phyloP scores from a whole-genome alignment of 2,329 filamentous ascomycete species.

The Acrocalymma vagum region DNA sequence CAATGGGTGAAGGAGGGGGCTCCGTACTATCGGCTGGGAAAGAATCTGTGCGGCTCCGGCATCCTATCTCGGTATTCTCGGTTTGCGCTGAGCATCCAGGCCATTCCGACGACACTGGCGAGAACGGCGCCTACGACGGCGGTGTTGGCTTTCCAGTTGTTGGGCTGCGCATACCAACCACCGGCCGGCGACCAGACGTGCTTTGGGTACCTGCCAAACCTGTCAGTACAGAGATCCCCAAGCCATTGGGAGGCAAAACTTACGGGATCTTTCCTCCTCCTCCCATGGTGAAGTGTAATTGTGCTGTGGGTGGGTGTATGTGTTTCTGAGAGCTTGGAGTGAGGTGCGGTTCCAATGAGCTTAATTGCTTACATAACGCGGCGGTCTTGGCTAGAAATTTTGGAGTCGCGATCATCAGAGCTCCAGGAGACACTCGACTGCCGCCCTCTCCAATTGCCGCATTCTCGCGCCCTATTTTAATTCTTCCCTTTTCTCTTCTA shows the following conservation, averaged over 20 bases:
- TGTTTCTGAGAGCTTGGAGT: constrained; percentile 23
- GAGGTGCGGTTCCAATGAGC: constrained; percentile 28
- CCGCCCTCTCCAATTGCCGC: constrained; percentile 16
- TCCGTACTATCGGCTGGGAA: constrained; percentile 83
- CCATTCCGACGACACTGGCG: constrained; percentile 71
- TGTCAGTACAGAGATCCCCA: constrained; percentile 21
- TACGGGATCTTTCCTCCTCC: constrained; percentile 78
- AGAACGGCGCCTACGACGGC: constrained; percentile 75
- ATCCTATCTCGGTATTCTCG: constrained; percentile 77
- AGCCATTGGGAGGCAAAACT: constrained; percentile 22
- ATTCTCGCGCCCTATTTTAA: constrained; percentile 10
- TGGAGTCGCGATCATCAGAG: constrained; percentile 34
- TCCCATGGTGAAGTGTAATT: constrained; percentile 68
- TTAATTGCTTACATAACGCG: constrained; percentile 17
- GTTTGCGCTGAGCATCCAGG: constrained; percentile 77
- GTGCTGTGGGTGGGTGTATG: constrained; percentile 25
- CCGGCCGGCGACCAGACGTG: constrained; percentile 99
- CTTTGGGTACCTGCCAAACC: constrained; percentile 81
- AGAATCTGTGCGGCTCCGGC: constrained; percentile 80
- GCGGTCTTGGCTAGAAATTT: constrained; percentile 43
- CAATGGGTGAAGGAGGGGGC: constrained; percentile 9
- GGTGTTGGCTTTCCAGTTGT: constrained; percentile 96
- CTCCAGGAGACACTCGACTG: constrained; percentile 36
- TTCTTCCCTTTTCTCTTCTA: constrained; percentile 16
- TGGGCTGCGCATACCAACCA: constrained; percentile 95